Evolutionary conservation across 352 stramenopile species (phyloP), one percentile per base, ranked within the genome.

Genomic region (Pilasporangium apinafurcum): DNA sequence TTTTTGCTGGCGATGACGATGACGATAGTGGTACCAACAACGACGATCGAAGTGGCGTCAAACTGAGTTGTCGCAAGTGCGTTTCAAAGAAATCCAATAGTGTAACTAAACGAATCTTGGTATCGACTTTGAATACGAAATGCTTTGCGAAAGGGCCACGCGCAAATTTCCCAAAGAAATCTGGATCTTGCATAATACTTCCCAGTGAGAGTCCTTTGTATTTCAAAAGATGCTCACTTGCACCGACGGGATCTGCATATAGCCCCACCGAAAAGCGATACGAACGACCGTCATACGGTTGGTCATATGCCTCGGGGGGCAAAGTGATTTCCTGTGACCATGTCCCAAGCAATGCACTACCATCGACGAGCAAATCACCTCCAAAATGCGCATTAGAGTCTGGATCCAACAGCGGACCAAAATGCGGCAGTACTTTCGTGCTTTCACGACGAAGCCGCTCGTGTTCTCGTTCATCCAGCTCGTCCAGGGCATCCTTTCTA

Each of bases 141-240:
- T 86, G 69, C 50, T 86, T 92, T 7, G 53, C 44, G 37, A 92
- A 92, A 9, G 61, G 53, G 18, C 79, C 69, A 18, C 56, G 55
- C 2, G 74, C 68, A 31, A 92, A 92, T 7, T 66, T 69, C 25
- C 54, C 57, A 36, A 86, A 87, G 46, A 86, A 92, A 48, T 92
- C 69, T 0, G 72, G 75, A 37, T 92, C 74, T 27, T 87, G 69
- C 1, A 86, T 45, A 29, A 92, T 83, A 41, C 79, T 89, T 9
- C 79, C 79, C 8, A 89, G 67, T 0, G 76, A 89, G 9, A 89
- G 47, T 0, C 79, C 79, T 49, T 92, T 92, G 57, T 86, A 92
- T 59, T 86, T 87, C 22, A 92, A 60, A 31, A 92, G 51, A 14
- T 62, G 61, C 35, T 86, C 74, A 39, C 65, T 83, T 3, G 73